phyloP scores from a whole-genome alignment of 257 asterid genomes.

The Solanum chiquidenum region DNA sequence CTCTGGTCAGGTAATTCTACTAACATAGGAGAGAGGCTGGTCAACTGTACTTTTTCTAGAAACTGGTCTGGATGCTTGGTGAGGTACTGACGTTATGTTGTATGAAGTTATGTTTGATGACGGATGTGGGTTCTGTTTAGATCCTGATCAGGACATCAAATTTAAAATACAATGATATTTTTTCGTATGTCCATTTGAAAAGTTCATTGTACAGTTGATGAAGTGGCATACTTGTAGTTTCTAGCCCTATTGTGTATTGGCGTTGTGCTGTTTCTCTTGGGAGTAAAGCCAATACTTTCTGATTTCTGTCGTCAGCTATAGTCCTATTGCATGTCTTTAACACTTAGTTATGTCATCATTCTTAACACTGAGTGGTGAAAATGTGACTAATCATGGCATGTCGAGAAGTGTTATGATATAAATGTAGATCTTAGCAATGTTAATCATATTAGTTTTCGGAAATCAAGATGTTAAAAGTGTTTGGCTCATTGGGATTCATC shows the following conservation, averaged over 20 bases:
- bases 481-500: neutral
- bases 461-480: neutral
- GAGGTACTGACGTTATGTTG: neutral
- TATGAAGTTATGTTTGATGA: neutral
- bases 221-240: neutral
- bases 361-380: neutral
- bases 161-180: neutral
- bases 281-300: neutral
- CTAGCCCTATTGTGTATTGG: neutral
- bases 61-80: neutral
- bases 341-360: neutral
- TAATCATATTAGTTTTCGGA: neutral
- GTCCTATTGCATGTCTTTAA: neutral
- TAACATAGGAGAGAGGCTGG: neutral
- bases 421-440: neutral
- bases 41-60: neutral
- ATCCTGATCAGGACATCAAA: neutral
- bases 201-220: neutral
- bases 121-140: neutral
- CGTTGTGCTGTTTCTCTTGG: neutral
- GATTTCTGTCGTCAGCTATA: neutral
- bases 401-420: neutral
- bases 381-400: neutral
- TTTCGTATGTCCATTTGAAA: neutral
- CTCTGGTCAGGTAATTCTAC: neutral